Evolutionary conservation across 176 grass and related monocot genomes (phyloP), one percentile per base, ranked within the genome.

Genomic region (Zea luxurians): DNA sequence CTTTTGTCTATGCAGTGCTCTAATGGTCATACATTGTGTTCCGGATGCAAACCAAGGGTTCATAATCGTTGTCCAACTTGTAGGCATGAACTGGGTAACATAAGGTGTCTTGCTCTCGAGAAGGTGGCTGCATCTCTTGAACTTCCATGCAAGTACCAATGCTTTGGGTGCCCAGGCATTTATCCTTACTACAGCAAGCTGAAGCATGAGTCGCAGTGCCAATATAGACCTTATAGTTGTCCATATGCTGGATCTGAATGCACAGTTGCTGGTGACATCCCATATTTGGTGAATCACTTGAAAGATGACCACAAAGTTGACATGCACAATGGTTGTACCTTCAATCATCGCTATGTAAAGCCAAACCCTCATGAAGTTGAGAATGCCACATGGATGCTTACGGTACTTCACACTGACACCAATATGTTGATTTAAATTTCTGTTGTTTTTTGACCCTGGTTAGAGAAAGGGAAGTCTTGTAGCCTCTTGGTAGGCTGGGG

Each of bases 221-320:
- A 85, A 38, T 89, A 72, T 37, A 85, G 87, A 60, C 87, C 87
- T 66, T 89, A 85, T 77, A 85, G 66, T 16, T 89, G 87, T 82
- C 87, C 87, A 46, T 89, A 89, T 53, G 87, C 82, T 36, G 87
- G 87, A 72, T 84, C 87, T 45, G 87, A 89, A 80, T 89, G 87
- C 83, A 81, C 82, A 37, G 87, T 82, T 72, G 72, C 11, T 66
- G 87, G 87, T 71, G 87, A 85, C 49, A 89, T 89, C 78, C 82
- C 87, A 46, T 73, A 85, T 37, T 77, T 89, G 66, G 87, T 89
- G 53, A 85, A 84, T 77, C 87, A 89, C 60, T 66, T 89, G 65
- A 89, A 85, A 85, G 82, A 89, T 78, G 87, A 89, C 45, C 87
- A 89, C 73, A 89, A 89, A 77, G 87, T 89, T 60, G 87, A 89